These are phyloP conservation scores for Climacium dendroides DNA, from an alignment of 225 moss, liverwort and hornwort genomes.

Conservation along the genomic window DNA sequence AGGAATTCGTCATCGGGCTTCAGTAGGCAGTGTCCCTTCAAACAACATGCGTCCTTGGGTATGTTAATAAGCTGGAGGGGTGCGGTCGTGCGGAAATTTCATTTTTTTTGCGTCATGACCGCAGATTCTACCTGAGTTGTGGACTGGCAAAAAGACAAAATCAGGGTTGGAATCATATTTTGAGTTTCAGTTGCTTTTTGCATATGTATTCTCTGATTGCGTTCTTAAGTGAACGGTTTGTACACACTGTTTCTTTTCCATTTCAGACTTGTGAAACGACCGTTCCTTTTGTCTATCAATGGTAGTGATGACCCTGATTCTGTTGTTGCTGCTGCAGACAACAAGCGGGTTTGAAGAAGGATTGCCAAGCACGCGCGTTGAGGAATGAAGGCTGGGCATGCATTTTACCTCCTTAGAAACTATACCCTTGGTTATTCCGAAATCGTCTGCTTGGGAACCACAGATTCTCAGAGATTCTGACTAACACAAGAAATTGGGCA, in stretches of 20 bases:
- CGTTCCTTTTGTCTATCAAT: not conserved
- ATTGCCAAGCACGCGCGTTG: slow-evolving; percentile 25
- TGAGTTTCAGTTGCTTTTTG: slow-evolving; percentile 31
- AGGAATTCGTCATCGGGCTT: not conserved
- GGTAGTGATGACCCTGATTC: not conserved
- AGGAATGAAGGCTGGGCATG: slow-evolving; percentile 12
- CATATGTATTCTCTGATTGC: too few relatives aligned
- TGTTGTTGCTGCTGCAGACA: slow-evolving; percentile 11
- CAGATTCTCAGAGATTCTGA: slow-evolving; percentile 34
- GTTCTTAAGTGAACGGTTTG: not conserved
- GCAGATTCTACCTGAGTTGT: slow-evolving; percentile 56
- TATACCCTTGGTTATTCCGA: slow-evolving; percentile 17
- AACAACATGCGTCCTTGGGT: not conserved
- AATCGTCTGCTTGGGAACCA: slow-evolving; percentile 14
- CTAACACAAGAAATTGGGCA: not conserved
- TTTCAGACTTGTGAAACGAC: not conserved
- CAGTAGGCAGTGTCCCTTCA: not conserved
- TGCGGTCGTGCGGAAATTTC: not conserved
- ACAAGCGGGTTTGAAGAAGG: slow-evolving; percentile 47
- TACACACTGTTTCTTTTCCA: not conserved
- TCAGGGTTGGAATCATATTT: slow-evolving; percentile 37
- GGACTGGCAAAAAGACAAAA: slow-evolving; percentile 14
- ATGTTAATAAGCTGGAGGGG: not conserved
- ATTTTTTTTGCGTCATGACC: not conserved
- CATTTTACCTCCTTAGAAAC: slow-evolving; percentile 16